Percentiles rank a stretch among this genome's conserved stretches.
phyloP scores from a whole-genome alignment of 2,329 filamentous ascomycete species.

The Fusarium nodosum region DNA sequence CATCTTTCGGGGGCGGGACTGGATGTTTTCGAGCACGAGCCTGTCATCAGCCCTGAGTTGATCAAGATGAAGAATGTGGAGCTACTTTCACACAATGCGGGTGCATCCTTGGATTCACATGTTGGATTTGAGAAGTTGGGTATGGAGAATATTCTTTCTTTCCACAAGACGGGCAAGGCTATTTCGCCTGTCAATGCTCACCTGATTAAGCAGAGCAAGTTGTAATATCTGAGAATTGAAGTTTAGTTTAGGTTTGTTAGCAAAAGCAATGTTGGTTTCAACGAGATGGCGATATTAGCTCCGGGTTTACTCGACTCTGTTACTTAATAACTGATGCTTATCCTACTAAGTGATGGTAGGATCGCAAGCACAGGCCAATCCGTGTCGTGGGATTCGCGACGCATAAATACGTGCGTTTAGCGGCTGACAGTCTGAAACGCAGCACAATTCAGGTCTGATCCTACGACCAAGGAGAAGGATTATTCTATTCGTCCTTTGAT shows the following conservation, averaged over 20 bases:
- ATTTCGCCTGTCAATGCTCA: slow-evolving; percentile 48
- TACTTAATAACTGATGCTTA: background rate
- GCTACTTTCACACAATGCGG: slow-evolving; percentile 47
- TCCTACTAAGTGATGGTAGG: slow-evolving; percentile 4
- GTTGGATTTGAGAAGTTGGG: slow-evolving; percentile 47
- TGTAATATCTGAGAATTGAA: slow-evolving; percentile 18
- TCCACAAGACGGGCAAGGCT: slow-evolving; percentile 42
- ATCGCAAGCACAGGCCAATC: slow-evolving; percentile 3
- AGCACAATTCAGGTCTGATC: slow-evolving; percentile 20
- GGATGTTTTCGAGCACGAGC: slow-evolving; percentile 80
- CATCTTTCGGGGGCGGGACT: slow-evolving; percentile 73
- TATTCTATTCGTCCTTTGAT: slow-evolving; percentile 1
- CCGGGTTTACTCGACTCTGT: background rate
- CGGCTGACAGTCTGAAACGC: slow-evolving; percentile 23
- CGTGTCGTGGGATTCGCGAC: background rate
- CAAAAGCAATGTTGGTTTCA: background rate
- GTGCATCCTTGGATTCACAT: slow-evolving; percentile 46
- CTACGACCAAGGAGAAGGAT: slow-evolving; percentile 12
- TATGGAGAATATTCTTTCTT: slow-evolving; percentile 48
- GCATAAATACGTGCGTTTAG: slow-evolving; percentile 35
- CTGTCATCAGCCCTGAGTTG: slow-evolving; percentile 54
- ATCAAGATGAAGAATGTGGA: slow-evolving; percentile 49
- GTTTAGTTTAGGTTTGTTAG: slow-evolving; percentile 2
- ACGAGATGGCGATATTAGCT: background rate
- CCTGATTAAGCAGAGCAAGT: slow-evolving; percentile 46